Base-by-base conservation (phyloP, 1,284 basidiomycete genomes). In the Thelephora terrestris region DNA sequence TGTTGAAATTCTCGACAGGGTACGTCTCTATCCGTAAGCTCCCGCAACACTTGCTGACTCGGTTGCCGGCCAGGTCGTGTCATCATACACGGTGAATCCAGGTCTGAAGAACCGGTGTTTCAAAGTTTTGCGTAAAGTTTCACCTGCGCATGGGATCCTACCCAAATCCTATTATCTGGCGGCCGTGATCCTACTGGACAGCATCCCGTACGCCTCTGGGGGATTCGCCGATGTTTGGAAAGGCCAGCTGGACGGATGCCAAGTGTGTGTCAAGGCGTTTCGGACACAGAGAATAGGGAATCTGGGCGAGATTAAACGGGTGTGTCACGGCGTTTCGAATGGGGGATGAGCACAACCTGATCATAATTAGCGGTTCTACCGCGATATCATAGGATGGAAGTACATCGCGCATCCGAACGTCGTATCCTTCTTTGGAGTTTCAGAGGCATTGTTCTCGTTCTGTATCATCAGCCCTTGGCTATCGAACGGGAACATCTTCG, bases 371-470 rank as follows among this genome's bases (percentile, higher is more conserved):
- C 10, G 21, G 5, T 21, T 45, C 40, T 32, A 18, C 39, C 12
- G 17, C 5, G 47, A 48, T 18, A 40, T 34, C 5, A 17, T 48
- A 18, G 20, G 27, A 5, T 48, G 47, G 47, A 44, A 45, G 27
- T 25, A 45, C 24, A n/a, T 48, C 9, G 7, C 16, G 3, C 47
- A 48, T 24, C 47, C 47, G 23, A 48, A 48, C 39, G 29, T 48
- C 42, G 16, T 43, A 6, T 40, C 47, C 6, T 48, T 48, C 21
- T 18, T 45, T 12, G 47, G 47, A 10, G 34, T 48, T 7, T 20
- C 38, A 16, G 24, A 45, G 5, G 34, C 17, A 10, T 9, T 25
- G 10, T 34, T 29, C 20, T 17, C 10, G 23, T 45, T 48, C 3
- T 48, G 40, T 17, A 27, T 43, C 7, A 25, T 48, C 18, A 43